Evolutionary conservation across 1,139 yeast species (phyloP).

Genomic region (Geotrichum restrictum): DNA sequence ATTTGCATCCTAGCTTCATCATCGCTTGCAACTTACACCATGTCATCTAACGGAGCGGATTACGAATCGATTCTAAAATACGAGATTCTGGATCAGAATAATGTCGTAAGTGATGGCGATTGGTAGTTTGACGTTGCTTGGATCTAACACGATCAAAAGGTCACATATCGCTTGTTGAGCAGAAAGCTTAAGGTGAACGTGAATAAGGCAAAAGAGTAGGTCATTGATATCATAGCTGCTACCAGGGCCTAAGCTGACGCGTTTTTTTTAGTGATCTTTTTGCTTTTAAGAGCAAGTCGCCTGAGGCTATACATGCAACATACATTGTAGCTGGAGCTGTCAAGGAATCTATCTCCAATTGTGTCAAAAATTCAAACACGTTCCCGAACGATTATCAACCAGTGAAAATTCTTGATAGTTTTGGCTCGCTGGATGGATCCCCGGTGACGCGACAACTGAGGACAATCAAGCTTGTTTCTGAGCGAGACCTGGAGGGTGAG

Average conservation of each 20-base stretch:
- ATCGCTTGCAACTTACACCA: background rate
- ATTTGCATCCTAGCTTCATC: background rate
- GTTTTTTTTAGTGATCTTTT: slow-evolving; percentile 19
- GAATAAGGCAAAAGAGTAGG: slow-evolving; percentile 21
- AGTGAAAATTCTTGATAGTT: slow-evolving; percentile 23
- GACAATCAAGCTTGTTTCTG: slow-evolving; percentile 15
- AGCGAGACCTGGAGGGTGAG: slow-evolving; percentile 19
- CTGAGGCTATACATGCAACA: slow-evolving; percentile 26
- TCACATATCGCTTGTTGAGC: slow-evolving; percentile 20
- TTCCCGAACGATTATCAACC: slow-evolving; percentile 25
- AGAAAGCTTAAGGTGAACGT: slow-evolving; percentile 17
- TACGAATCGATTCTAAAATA: slow-evolving; percentile 16
- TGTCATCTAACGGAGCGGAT: slow-evolving; percentile 1
- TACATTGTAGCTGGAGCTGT: slow-evolving; percentile 25
- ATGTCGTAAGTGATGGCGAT: slow-evolving; percentile 16
- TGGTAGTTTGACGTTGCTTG: background rate
- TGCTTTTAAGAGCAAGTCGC: slow-evolving; percentile 22
- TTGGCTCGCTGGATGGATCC: background rate
- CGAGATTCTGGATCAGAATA: slow-evolving; percentile 19
- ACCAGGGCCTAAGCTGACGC: background rate
- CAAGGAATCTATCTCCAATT: background rate
- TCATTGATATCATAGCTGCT: background rate
- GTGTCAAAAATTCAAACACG: slow-evolving; percentile 12
- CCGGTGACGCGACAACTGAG: slow-evolving; percentile 2
- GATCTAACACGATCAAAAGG: slow-evolving; percentile 11